phyloP scores from a whole-genome alignment of 176 grass and related monocot species.

The Puya raimondii region DNA sequence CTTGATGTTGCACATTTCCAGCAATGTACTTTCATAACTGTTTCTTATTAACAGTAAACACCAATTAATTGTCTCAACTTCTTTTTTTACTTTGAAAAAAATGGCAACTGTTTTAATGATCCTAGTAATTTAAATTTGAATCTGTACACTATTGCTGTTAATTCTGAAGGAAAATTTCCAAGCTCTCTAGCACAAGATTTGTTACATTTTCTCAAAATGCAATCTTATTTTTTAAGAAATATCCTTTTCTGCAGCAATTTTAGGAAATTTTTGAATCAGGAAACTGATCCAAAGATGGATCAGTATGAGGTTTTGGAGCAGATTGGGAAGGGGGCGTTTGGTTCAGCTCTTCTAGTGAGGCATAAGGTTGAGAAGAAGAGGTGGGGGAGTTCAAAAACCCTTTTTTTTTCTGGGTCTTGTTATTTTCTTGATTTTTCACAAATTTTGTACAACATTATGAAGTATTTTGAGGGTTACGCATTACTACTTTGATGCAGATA shows the following conservation, averaged over 20 bases:
- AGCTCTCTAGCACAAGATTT: neutral
- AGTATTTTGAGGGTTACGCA: neutral
- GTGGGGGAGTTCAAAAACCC: constrained; percentile 25
- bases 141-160: neutral
- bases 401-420: constrained; percentile 8
- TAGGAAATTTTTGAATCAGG: neutral
- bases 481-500: constrained; percentile 35
- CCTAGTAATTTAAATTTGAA: no score
- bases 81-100: no score
- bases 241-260: constrained; percentile 13
- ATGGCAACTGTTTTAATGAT: no score
- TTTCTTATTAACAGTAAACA: no score
- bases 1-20: no score
- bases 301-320: constrained; percentile 93
- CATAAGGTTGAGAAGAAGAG: constrained; percentile 86
- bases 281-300: constrained; percentile 43
- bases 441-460: neutral
- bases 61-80: no score
- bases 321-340: constrained; percentile 93
- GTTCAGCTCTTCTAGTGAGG: constrained; percentile 76
- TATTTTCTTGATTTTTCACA: neutral
- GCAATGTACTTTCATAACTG: no score
- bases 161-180: neutral
- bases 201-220: neutral
- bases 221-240: neutral